Percentiles rank a stretch among this genome's conserved stretches.
Conservation (phyloP, 352 stramenopile genomes). For the Phytophthora pseudosyringae region DNA sequence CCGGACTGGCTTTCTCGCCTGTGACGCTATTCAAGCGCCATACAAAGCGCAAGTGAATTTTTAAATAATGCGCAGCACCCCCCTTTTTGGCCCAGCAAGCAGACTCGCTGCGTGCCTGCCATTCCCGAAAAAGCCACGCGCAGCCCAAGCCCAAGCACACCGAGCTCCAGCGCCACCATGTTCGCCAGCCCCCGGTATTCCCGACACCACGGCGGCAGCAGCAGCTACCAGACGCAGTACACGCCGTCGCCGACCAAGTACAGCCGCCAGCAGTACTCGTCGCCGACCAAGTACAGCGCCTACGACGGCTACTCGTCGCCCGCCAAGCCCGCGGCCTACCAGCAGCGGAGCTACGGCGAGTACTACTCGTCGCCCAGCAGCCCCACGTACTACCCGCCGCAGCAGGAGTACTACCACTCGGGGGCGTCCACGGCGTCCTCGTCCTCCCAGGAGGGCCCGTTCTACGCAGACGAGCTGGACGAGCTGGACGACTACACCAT, state of each 20-base stretch:
- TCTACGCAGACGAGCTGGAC: conserved; percentile 79
- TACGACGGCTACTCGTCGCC: conserved; percentile 46
- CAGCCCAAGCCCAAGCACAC: conserved; percentile 21
- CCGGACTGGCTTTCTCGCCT: conserved; percentile 32
- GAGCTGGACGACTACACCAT: conserved; percentile 72
- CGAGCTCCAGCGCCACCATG: conserved; percentile 19
- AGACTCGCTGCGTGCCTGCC: conserved; percentile 7
- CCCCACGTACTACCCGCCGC: conserved; percentile 57
- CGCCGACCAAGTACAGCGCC: conserved; percentile 37
- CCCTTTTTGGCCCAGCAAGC: not conserved
- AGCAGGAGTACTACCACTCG: conserved; percentile 75
- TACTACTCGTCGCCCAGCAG: conserved; percentile 52
- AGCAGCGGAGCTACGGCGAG: conserved; percentile 40
- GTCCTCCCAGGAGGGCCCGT: conserved; percentile 73
- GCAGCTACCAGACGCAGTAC: conserved; percentile 34
- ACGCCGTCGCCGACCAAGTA: conserved; percentile 37
- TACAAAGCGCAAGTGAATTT: conserved; percentile 11
- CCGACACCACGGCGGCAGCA: conserved; percentile 35
- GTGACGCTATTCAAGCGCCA: conserved; percentile 1
- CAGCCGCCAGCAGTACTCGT: conserved; percentile 31
- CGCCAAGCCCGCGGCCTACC: conserved; percentile 38
- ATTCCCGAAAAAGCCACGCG: conserved; percentile 51
- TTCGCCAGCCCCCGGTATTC: conserved; percentile 48
- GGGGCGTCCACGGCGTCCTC: conserved; percentile 82
- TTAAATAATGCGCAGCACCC: conserved; percentile 28